Evolutionary conservation across 177 flowering plant genomes (phyloP).

Genomic region (Vitis hybrid): DNA sequence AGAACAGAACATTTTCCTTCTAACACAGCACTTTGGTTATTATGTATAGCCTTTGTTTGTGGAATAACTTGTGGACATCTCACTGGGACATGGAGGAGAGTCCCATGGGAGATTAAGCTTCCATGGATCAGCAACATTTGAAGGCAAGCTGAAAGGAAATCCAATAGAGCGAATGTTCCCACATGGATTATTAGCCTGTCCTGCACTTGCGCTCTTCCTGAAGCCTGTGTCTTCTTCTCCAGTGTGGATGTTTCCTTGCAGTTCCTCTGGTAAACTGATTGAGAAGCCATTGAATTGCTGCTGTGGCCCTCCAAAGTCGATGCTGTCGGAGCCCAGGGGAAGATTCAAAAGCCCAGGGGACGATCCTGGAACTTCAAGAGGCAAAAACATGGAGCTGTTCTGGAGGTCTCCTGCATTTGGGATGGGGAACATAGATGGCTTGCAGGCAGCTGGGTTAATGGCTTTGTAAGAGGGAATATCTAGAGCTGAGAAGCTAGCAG

Average conservation of each 20-base stretch:
- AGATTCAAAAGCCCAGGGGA: slow-evolving; percentile 48
- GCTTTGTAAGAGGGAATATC: slow-evolving; percentile 42
- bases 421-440: slow-evolving; percentile 28
- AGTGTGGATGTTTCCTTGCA: slow-evolving; percentile 30
- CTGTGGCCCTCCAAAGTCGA: slow-evolving; percentile 38
- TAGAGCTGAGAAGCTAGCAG: slow-evolving; percentile 34
- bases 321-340: slow-evolving; percentile 28
- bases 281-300: slow-evolving; percentile 42
- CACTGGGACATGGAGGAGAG: slow-evolving; percentile 68
- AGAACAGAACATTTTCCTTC: too few relatives aligned
- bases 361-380: slow-evolving; percentile 40
- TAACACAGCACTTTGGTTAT: neutral
- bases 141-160: slow-evolving; percentile 60
- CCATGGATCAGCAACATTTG: slow-evolving; percentile 39
- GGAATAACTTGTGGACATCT: slow-evolving; percentile 64
- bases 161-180: slow-evolving; percentile 38
- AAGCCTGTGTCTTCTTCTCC: slow-evolving; percentile 31
- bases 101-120: slow-evolving; percentile 64
- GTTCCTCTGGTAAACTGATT: slow-evolving; percentile 29
- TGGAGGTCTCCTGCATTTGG: slow-evolving; percentile 35
- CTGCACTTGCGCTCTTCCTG: slow-evolving; percentile 26
- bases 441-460: slow-evolving; percentile 24
- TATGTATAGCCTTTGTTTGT: slow-evolving; percentile 44
- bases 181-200: slow-evolving; percentile 31
- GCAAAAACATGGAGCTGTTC: slow-evolving; percentile 36